A percentile compares a stretch with the other conserved stretches of the same genome.
Evolutionary conservation across 148 eudicot species (phyloP).

Genomic region (Pouteria glomerata): DNA sequence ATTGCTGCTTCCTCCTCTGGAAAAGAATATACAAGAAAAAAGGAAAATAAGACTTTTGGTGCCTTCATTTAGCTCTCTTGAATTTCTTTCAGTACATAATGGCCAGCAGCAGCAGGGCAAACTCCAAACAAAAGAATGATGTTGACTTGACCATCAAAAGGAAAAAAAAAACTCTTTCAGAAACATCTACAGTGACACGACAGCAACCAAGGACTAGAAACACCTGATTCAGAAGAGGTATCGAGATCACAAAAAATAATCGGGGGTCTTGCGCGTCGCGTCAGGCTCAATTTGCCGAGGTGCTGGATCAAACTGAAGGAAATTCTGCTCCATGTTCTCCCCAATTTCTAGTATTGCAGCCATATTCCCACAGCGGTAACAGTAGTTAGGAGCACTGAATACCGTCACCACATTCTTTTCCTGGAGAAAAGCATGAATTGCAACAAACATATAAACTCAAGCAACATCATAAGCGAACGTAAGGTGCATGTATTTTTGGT

Average conservation of each 20-base stretch:
- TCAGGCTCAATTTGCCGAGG: constrained; percentile 90
- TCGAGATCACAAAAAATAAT: constrained; percentile 72
- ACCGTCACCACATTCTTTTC: constrained; percentile 90
- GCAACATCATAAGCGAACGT: background rate
- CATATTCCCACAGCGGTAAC: constrained; percentile 91
- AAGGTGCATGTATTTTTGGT: background rate
- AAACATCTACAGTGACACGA: constrained; percentile 38
- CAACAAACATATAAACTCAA: background rate
- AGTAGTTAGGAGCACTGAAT: constrained; percentile 86
- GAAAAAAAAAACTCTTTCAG: constrained; percentile 27
- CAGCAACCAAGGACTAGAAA: constrained; percentile 25
- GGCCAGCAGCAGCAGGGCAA: constrained; percentile 20
- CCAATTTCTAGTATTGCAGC: constrained; percentile 92
- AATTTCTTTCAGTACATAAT: constrained; percentile 17
- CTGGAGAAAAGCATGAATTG: constrained; percentile 23
- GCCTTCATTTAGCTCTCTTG: constrained; percentile 11
- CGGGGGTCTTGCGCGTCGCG: constrained; percentile 85
- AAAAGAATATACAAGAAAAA: constrained; percentile 27
- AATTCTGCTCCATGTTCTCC: constrained; percentile 88
- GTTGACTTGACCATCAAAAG: constrained; percentile 29
- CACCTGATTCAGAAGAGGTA: constrained; percentile 2
- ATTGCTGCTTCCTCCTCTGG: constrained; percentile 15
- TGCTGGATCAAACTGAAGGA: constrained; percentile 91
- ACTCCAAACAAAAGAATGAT: constrained; percentile 46
- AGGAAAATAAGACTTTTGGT: constrained; percentile 10